Base-by-base conservation (phyloP, 495 filamentous ascomycete species). In the Pyrenopolyporus hunteri region DNA sequence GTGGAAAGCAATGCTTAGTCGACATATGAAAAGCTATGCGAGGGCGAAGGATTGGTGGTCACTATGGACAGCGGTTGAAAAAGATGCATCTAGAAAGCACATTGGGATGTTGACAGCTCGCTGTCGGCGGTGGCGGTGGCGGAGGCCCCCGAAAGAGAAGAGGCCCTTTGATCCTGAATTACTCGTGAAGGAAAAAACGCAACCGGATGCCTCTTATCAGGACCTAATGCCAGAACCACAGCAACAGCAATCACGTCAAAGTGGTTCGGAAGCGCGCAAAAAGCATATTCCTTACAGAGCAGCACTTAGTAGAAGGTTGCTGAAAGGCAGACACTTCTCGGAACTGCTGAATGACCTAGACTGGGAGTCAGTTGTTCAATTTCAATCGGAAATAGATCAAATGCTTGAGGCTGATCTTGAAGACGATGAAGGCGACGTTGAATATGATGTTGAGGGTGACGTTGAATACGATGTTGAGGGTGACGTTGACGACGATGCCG, bases 1-100 rank as follows among this genome's bases (percentile, higher is more conserved):
- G 32, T 70, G 67, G 67, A 70, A 70, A 25, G 36, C 47, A n/a
- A 48, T 70, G 23, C 53, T 70, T n/a, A 64, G 56, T 11, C 45
- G 22, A 9, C 28, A 64, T 9, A 55, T 58, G 48, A 59, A 57
- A 40, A 49, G 53, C 37, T 64, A 67, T 20, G 45, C 51, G 0
- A 51, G 63, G 3, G 60, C 64, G 31, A 59, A 45, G 19, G 67
- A 70, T 22, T 70, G 67, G 67, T 70, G 64, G 64, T 17, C 53
- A 6, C 46, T 70, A 10, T 70, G 67, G 67, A 54, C 35, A 8
- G 59, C 67, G n/a, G 59, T 32, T 2, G 56, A 64, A 22, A 53
- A 52, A 2, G 32, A 26, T 0, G 20, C 23, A 23, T 37, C 35
- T 19, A 23, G 36, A 42, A 58, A 50, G 23, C 57, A 45, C 31